phyloP scores from a whole-genome alignment of 2,329 filamentous ascomycete genomes.

The Aureobasidium sp. region DNA sequence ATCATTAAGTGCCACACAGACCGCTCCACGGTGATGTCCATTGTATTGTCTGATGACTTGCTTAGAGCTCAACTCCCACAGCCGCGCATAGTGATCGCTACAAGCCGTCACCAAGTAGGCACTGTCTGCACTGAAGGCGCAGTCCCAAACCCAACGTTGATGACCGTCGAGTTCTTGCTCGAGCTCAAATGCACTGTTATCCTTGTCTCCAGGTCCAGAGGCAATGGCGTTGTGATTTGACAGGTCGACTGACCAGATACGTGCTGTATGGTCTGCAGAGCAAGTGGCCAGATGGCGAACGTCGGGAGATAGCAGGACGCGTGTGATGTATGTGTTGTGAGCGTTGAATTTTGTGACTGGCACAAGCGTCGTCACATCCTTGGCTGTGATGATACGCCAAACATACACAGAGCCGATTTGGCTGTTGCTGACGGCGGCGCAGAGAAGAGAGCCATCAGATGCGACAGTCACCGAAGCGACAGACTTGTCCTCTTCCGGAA shows the following conservation, averaged over 20 bases:
- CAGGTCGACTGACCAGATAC: slow-evolving; percentile 89
- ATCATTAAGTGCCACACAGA: slow-evolving; percentile 89
- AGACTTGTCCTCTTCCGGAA: slow-evolving; percentile 89
- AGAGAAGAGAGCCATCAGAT: slow-evolving; percentile 84
- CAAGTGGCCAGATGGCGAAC: slow-evolving; percentile 92
- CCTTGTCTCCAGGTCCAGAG: slow-evolving; percentile 1
- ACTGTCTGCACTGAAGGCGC: slow-evolving; percentile 86
- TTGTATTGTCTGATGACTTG: slow-evolving; percentile 93
- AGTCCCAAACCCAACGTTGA: slow-evolving; percentile 97
- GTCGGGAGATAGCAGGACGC: slow-evolving; percentile 83
- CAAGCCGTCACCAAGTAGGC: slow-evolving; percentile 91
- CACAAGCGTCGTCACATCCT: slow-evolving; percentile 73
- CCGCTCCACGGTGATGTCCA: slow-evolving; percentile 82
- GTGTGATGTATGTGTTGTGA: slow-evolving; percentile 87
- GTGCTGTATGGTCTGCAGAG: slow-evolving; percentile 86
- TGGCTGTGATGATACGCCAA: slow-evolving; percentile 82
- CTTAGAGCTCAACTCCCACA: slow-evolving; percentile 83
- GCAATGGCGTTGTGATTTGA: slow-evolving; percentile 12
- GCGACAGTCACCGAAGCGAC: slow-evolving; percentile 94
- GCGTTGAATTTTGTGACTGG: slow-evolving; percentile 84
- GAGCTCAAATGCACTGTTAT: slow-evolving; percentile 56
- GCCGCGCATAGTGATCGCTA: slow-evolving; percentile 82
- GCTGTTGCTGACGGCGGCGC: slow-evolving; percentile 72
- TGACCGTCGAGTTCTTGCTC: slow-evolving; percentile 84
- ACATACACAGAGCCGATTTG: slow-evolving; percentile 88